Base-by-base conservation (phyloP, 768 basidiomycete species). In the Agaricus blazei region DNA sequence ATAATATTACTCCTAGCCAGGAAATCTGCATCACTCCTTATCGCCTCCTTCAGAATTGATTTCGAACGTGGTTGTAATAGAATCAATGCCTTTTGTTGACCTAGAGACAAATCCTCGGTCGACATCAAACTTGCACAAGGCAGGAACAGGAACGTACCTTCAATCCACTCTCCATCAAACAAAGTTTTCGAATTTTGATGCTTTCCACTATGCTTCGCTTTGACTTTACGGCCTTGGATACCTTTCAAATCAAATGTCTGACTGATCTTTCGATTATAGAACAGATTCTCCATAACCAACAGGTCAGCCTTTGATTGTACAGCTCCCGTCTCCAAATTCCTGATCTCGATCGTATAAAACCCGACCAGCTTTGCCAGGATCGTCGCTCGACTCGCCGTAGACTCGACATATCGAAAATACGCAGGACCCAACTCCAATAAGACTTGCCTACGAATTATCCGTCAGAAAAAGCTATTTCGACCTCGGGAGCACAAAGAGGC, bases 91-190 rank as follows among this genome's bases (percentile, higher is more conserved):
- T 77, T 77, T 61, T 86, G 83, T 67, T 89, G 88, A 3, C 79
- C 87, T 87, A 50, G 6, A 43, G 9, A 0, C 23, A 12, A 11
- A 43, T 52, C 37, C 34, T 40, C 37, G 53, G 34, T 34, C 34
- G 7, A 41, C 23, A 52, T 37, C 26, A 6, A 34, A 15, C 24
- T 45, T 27, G 19, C 4, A 24, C 12, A 28, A 45, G 4, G 48
- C 38, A 36, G 8, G 47, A 3, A 48, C 48, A 41, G 23, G 45
- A 34, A 59, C 69, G 2, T 52, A 84, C 86, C 84, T 70, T 93
- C 88, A 34, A 91, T 83, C 90, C 89, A 93, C 65, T 93, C 90
- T 3, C 82, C 84, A 65, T 93, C 90, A 62, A 87, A 90, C 29
- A 90, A 66, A 0, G 85, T 90, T 65, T 78, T 82, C 2, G 77